Conservation (phyloP, 129 eudicot species). For the Flaveria sonorensis region DNA sequence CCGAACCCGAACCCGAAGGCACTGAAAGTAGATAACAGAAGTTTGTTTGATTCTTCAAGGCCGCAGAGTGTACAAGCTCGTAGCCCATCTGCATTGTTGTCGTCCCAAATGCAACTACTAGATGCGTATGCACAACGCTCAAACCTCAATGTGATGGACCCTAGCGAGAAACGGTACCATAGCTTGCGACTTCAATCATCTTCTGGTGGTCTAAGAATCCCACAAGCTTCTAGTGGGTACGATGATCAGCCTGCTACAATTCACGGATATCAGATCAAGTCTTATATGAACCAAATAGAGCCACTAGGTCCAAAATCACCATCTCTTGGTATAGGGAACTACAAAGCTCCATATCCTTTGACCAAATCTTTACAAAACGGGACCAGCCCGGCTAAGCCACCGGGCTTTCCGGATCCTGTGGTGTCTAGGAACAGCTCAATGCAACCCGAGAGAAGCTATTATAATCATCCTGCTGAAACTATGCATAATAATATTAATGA, state of each 20-base stretch:
- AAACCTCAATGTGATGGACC: conserved; percentile 45
- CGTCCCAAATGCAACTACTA: conserved; percentile 54
- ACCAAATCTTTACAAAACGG: conserved; percentile 56
- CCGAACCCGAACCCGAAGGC: conserved; percentile 36
- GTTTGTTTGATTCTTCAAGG: conserved; percentile 44
- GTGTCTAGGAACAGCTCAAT: conserved; percentile 66
- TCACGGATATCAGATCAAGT: conserved; percentile 73
- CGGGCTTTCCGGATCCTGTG: conserved; percentile 75
- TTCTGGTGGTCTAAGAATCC: conserved; percentile 46
- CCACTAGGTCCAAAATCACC: conserved; percentile 46
- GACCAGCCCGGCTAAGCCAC: conserved; percentile 57
- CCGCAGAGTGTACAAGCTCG: conserved; percentile 47
- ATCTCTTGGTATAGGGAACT: conserved; percentile 45
- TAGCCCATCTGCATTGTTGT: conserved; percentile 49
- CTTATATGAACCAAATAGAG: conserved; percentile 62
- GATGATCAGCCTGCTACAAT: conserved; percentile 87
- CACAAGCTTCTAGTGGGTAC: conserved; percentile 37
- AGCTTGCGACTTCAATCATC: conserved; percentile 78
- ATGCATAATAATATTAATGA: conserved; percentile 32
- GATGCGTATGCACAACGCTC: conserved; percentile 58
- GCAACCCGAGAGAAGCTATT: conserved; percentile 55
- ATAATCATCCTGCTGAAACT: conserved; percentile 43
- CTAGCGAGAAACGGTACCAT: conserved; percentile 79
- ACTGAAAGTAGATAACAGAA: conserved; percentile 48
- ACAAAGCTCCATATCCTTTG: conserved; percentile 50